These are phyloP conservation scores for Sanguinoderma infundibulare DNA, from an alignment of 1,284 basidiomycete genomes.

Conservation along the genomic window DNA sequence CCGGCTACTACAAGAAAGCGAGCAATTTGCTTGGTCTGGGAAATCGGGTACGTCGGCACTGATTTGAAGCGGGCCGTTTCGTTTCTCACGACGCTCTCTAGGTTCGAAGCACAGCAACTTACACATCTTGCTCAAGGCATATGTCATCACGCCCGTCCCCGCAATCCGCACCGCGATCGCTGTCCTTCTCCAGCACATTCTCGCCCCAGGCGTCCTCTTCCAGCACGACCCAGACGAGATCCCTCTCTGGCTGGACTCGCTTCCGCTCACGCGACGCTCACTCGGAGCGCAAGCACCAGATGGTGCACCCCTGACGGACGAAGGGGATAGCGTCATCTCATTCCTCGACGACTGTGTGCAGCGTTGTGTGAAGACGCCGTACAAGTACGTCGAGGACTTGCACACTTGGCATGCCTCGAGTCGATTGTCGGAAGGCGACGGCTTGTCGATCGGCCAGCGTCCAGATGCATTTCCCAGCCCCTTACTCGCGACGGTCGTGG, in stretches of 20 bases:
- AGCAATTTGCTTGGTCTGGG: slow-evolving; percentile 78
- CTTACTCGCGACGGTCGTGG: slow-evolving; percentile 75
- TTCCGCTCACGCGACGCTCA: slow-evolving; percentile 48
- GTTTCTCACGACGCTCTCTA: slow-evolving; percentile 2
- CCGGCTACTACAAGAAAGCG: slow-evolving; percentile 70
- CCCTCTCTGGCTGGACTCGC: slow-evolving; percentile 73
- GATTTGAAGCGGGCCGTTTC: not conserved
- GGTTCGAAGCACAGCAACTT: slow-evolving; percentile 58
- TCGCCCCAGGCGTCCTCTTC: slow-evolving; percentile 79
- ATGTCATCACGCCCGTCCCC: slow-evolving; percentile 51
- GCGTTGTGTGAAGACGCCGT: slow-evolving; percentile 84
- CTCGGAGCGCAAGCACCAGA: slow-evolving; percentile 47
- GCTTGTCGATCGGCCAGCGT: slow-evolving; percentile 15
- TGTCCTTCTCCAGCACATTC: slow-evolving; percentile 61
- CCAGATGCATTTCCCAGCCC: slow-evolving; percentile 58
- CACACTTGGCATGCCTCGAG: slow-evolving; percentile 35
- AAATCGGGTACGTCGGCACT: slow-evolving; percentile 60
- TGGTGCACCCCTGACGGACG: slow-evolving; percentile 59
- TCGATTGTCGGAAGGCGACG: slow-evolving; percentile 1
- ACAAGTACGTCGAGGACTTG: slow-evolving; percentile 84
- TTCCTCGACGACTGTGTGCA: slow-evolving; percentile 91
- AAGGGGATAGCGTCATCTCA: slow-evolving; percentile 60
- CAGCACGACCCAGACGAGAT: slow-evolving; percentile 81
- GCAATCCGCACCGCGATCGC: slow-evolving; percentile 62
- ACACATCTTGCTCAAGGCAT: slow-evolving; percentile 70